phyloP scores from a whole-genome alignment of 139 green algal species.

The Haematococcus sp. region DNA sequence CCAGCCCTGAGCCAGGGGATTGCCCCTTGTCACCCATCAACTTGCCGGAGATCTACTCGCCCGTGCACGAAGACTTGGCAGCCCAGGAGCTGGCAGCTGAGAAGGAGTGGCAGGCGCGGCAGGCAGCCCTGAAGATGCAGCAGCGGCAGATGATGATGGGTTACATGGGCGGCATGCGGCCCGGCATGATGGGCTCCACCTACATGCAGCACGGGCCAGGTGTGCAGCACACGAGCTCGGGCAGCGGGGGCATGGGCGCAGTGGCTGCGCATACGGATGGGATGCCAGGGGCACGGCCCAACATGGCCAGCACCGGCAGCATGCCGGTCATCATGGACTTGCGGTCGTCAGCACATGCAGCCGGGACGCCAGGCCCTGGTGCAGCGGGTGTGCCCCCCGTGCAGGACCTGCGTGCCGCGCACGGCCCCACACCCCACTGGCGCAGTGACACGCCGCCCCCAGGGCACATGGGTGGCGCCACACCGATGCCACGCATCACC shows the following conservation, averaged over 20 bases:
- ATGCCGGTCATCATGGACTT: conserved; percentile 6
- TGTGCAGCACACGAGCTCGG: too few relatives aligned
- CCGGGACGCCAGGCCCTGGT: not conserved
- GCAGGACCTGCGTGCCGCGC: too few relatives aligned
- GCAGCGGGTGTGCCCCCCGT: too few relatives aligned
- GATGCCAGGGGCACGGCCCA: too few relatives aligned
- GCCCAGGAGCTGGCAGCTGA: not conserved
- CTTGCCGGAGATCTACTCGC: not conserved
- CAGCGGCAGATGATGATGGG: not conserved
- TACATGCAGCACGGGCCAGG: too few relatives aligned
- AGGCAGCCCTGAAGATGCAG: not conserved
- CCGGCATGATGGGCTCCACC: too few relatives aligned
- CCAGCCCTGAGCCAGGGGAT: not conserved
- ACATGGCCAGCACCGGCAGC: not conserved
- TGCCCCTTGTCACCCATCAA: conserved; percentile 1
- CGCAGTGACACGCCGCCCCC: too few relatives aligned
- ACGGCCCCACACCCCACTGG: too few relatives aligned
- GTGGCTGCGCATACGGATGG: too few relatives aligned
- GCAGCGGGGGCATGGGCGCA: not conserved
- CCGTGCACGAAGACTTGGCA: not conserved
- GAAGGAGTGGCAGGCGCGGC: not conserved
- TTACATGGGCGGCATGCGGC: too few relatives aligned
- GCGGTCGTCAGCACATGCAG: not conserved
- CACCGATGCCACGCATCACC: too few relatives aligned
- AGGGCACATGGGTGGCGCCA: too few relatives aligned